These are phyloP conservation scores for Podaxis pistillaris DNA, from an alignment of 768 basidiomycete species.

Conservation along the genomic window DNA sequence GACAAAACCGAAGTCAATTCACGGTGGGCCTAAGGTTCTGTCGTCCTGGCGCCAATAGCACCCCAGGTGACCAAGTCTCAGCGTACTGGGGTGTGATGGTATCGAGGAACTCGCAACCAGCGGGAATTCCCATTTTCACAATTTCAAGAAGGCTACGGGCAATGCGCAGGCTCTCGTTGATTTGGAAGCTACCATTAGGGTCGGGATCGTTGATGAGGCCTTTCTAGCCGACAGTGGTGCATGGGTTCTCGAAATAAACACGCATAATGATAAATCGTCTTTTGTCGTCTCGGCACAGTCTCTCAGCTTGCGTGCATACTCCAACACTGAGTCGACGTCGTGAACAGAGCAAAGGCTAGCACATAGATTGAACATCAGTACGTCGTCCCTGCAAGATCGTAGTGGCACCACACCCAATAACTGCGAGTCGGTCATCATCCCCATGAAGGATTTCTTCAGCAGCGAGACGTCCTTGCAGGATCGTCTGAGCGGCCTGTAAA, in stretches of 20 bases:
- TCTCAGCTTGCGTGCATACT: constrained; percentile 79
- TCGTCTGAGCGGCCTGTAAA: constrained; percentile 80
- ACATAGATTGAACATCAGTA: neutral
- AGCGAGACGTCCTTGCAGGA: constrained; percentile 78
- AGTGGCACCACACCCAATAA: constrained; percentile 66
- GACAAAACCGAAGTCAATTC: constrained; percentile 86
- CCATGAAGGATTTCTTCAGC: constrained; percentile 81
- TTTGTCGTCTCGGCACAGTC: constrained; percentile 77
- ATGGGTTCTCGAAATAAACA: constrained; percentile 96
- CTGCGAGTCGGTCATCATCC: constrained; percentile 89
- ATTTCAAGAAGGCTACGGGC: constrained; percentile 87
- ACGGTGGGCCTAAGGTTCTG: constrained; percentile 91
- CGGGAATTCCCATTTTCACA: constrained; percentile 86
- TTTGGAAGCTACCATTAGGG: constrained; percentile 90
- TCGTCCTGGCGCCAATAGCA: constrained; percentile 92
- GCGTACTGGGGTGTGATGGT: constrained; percentile 75
- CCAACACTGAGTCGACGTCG: constrained; percentile 79
- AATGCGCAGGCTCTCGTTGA: constrained; percentile 91
- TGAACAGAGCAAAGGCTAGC: constrained; percentile 92
- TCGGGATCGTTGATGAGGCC: constrained; percentile 98
- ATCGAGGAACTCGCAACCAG: constrained; percentile 94
- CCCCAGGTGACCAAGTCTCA: constrained; percentile 88
- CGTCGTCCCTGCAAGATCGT: neutral
- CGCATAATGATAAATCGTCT: constrained; percentile 94
- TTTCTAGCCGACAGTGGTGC: constrained; percentile 99